phyloP scores from a whole-genome alignment of 2,329 filamentous ascomycete species.

The Neonectria hederae region DNA sequence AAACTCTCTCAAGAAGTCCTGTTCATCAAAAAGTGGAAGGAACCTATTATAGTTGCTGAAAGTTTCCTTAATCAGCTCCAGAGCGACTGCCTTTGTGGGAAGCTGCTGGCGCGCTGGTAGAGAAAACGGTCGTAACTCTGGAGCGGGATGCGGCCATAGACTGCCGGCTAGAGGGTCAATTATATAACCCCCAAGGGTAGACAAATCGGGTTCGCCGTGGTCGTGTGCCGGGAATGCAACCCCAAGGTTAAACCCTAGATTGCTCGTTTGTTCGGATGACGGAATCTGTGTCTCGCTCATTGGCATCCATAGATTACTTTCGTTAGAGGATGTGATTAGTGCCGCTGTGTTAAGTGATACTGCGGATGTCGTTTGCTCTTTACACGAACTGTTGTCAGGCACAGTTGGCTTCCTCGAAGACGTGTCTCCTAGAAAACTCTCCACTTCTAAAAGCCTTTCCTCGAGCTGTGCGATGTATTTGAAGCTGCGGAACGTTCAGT shows the following conservation, averaged over 20 bases:
- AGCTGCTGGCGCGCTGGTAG: constrained; percentile 18
- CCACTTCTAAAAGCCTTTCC: constrained; percentile 29
- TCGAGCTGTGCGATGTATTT: constrained; percentile 34
- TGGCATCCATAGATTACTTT: neutral
- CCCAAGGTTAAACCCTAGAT: neutral
- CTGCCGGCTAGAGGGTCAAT: neutral
- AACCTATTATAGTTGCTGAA: constrained; percentile 28
- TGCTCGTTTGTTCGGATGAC: neutral
- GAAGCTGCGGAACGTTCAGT: constrained; percentile 19
- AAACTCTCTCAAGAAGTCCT: constrained; percentile 26
- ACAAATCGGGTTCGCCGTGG: neutral
- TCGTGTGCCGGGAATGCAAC: neutral
- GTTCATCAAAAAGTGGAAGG: constrained; percentile 35
- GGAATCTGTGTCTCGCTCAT: neutral
- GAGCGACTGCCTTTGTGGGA: constrained; percentile 24
- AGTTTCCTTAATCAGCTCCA: constrained; percentile 25
- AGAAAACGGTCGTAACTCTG: constrained; percentile 4
- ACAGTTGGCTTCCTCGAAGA: neutral
- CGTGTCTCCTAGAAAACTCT: constrained; percentile 12
- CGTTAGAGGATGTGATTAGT: neutral
- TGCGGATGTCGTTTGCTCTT: neutral
- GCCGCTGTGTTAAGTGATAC: neutral
- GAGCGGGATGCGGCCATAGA: constrained; percentile 14
- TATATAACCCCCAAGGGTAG: neutral
- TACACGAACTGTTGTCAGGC: neutral